Evolutionary conservation across 1,284 basidiomycete species (phyloP).

Genomic region (Waitea zeae): DNA sequence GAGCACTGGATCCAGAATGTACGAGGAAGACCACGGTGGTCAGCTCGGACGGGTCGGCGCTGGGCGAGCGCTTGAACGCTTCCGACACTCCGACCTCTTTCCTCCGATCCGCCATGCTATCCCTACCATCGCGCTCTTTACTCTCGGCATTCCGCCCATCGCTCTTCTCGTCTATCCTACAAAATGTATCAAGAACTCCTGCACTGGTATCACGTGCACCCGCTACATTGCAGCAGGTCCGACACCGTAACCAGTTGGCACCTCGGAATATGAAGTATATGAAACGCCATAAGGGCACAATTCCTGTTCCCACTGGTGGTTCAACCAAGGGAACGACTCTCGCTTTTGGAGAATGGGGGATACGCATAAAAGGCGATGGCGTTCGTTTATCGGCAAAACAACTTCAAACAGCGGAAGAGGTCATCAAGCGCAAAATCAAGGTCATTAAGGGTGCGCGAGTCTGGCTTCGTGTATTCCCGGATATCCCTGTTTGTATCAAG

Average conservation of each 20-base stretch:
- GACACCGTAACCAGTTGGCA: conserved; percentile 46
- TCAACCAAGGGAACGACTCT: conserved; percentile 90
- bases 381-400: conserved; percentile 84
- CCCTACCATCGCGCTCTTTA: no score
- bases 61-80: no score
- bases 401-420: conserved; percentile 73
- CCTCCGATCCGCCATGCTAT: no score
- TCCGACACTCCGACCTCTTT: no score
- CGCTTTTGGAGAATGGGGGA: conserved; percentile 82
- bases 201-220: neutral
- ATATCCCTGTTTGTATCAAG: conserved; percentile 96
- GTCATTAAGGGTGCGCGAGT: conserved; percentile 81
- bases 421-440: conserved; percentile 86
- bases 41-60: no score
- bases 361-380: conserved; percentile 74
- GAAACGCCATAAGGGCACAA: conserved; percentile 78
- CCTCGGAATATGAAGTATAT: conserved; percentile 70
- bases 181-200: no score
- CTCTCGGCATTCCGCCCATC: no score
- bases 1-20: no score
- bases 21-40: no score
- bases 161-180: no score
- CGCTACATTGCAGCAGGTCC: conserved; percentile 7
- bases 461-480: conserved; percentile 85
- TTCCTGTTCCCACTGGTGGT: conserved; percentile 75